Evolutionary conservation across 1,139 yeast genomes (phyloP).

Genomic region (Yamadazyma blattariae): DNA sequence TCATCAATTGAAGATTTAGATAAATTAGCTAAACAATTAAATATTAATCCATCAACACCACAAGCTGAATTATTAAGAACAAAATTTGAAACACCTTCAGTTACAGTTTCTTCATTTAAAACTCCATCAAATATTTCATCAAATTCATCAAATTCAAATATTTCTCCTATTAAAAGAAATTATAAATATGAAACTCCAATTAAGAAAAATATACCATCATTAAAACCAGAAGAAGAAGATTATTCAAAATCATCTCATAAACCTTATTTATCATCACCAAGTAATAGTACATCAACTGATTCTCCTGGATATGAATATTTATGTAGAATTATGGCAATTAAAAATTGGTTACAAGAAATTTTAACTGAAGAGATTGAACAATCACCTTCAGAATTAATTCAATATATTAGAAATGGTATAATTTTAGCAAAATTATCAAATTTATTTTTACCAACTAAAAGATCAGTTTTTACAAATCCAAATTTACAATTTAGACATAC

Average conservation of each 20-base stretch:
- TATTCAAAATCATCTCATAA: conserved; percentile 6
- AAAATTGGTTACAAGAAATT: conserved; percentile 45
- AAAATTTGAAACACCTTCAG: conserved; percentile 45
- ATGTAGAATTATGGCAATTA: conserved; percentile 86
- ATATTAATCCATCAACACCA: conserved; percentile 27
- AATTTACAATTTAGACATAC: conserved; percentile 85
- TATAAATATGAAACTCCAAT: conserved; percentile 13
- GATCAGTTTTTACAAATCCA: conserved; percentile 34
- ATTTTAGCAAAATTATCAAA: conserved; percentile 77
- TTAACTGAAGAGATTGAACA: conserved; percentile 54
- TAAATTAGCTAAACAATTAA: conserved; percentile 37
- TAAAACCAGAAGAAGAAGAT: conserved; percentile 11
- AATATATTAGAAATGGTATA: conserved; percentile 76
- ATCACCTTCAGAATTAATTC: conserved; percentile 48
- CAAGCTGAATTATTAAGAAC: conserved; percentile 29
- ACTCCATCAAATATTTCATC: conserved; percentile 24
- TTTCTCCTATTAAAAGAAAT: conserved; percentile 18
- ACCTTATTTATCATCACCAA: conserved; percentile 26
- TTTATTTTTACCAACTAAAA: conserved; percentile 67
- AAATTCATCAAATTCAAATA: conserved; percentile 18
- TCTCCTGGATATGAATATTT: conserved; percentile 70
- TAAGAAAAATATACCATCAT: conserved; percentile 12
- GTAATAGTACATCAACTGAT: conserved; percentile 27
- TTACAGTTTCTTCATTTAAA: conserved; percentile 44
- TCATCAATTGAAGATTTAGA: conserved; percentile 35